Evolutionary conservation across 2,329 filamentous ascomycete species (phyloP), one percentile per base, ranked within the genome.

Genomic region (Zasmidium citrigriseum): DNA sequence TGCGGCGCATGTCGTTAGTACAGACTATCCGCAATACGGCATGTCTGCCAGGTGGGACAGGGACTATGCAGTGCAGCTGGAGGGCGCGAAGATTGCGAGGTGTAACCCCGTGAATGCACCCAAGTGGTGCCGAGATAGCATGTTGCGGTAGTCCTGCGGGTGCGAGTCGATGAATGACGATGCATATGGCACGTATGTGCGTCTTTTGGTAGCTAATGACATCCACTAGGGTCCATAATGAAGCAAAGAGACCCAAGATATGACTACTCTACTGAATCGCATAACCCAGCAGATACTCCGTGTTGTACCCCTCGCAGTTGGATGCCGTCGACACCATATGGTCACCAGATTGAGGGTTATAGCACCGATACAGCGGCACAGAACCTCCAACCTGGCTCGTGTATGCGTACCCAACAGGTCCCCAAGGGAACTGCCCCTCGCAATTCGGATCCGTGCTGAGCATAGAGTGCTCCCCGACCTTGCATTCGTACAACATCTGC

Each of bases 1-100:
- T 47, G 80, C 79, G 5, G 80, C 80, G 23, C 80, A 82, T 62
- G 72, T 82, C 55, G 77, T 82, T 1, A 79, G 76, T 27, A 82
- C 79, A 0, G 80, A 82, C 62, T 82, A 76, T 55, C 79, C 79
- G 5, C 72, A 65, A 1, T 78, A 76, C 61, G 80, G 80, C 0
- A 77, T 80, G 78, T 76, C 73, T 46, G 71, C 75, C 47, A 70
- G 80, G 24, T 82, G 77, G 74, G 75, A 74, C 18, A 77, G 76
- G 61, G 79, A 82, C 58, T 82, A 81, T 63, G 77, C 70, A 3
- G 76, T 70, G n/a, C 64, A 65, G 53, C 56, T 76, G 22, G 64
- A 68, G 20, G 65, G 59, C 1, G 67, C 67, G 3, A 65, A 61
- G 50, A 70, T 72, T 1, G 74, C 71, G 22, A 70, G 69, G 49